Evolutionary conservation across 2,329 filamentous ascomycete species (phyloP), one percentile per base, ranked within the genome.

Genomic region (Microcyclospora pomicola): DNA sequence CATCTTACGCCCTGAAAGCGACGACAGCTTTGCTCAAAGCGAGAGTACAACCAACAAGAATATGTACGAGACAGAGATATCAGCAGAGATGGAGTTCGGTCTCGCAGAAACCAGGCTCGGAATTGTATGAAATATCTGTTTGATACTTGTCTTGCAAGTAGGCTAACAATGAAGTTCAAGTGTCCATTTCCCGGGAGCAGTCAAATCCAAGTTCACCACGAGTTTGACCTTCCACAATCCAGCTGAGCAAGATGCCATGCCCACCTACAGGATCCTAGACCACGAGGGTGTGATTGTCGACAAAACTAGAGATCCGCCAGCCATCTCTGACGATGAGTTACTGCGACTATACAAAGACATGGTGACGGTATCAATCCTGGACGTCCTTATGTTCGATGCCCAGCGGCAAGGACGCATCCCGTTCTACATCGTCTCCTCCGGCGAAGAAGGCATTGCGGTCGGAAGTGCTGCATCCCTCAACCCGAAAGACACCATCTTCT

Each of bases 351-450:
- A 80, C 53, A 72, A 67, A 46, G 74, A 77, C 50, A 80, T 80
- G 75, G 59, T 79, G 41, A 71, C 66, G 19, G 73, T 80, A 39
- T 77, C 81, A 39, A 82, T 96, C 49, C 91, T 98, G 85, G 91
- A 98, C 56, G 61, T 93, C 39, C 82, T 96, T 58, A 96, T 96
- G 87, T 95, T 94, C 55, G 91, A 98, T 54, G 87, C 91, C 0
- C 91, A 98, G 62, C 72, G 91, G 33, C 91, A 98, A 62, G 87
- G 87, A n/a, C 76, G 85, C 14, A 64, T 94, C 39, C 87, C 80
- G 59, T 98, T 98, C 63, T 98, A 98, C 63, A 96, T 98, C 83
- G 88, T 80, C 30, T 88, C 82, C 29, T 83, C 86, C 0, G 87
- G 87, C 41, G 87, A 95, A 65, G 91, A 98, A 68, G 91, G 88